These are phyloP conservation scores for Neurospora cerealis DNA, from an alignment of 495 filamentous ascomycete species.

Conservation along the genomic window DNA sequence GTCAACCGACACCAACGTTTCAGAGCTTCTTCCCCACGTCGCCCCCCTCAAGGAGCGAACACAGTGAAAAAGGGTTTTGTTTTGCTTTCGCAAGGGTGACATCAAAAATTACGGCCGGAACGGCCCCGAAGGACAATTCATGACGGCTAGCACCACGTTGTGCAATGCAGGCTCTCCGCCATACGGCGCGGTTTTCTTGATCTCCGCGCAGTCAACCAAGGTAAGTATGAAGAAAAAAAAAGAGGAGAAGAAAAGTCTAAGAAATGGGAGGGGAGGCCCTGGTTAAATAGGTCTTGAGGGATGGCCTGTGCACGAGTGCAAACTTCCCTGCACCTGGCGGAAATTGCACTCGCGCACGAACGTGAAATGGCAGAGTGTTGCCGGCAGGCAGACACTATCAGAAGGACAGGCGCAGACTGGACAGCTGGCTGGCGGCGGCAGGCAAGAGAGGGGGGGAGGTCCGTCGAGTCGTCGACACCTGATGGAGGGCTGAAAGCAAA, in stretches of 20 bases:
- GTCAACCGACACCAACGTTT: not conserved
- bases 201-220: slow-evolving; percentile 14
- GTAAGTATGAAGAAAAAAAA: slow-evolving; percentile 20
- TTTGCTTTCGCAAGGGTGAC: slow-evolving; percentile 1
- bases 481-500: not conserved
- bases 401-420: not conserved
- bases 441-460: not conserved
- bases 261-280: not conserved
- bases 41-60: not conserved
- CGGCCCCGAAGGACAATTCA: slow-evolving; percentile 19
- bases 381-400: not conserved
- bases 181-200: slow-evolving; percentile 10
- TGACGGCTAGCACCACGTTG: slow-evolving; percentile 12
- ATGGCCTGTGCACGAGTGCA: slow-evolving; percentile 10
- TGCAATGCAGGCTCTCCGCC: slow-evolving; percentile 17
- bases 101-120: slow-evolving; percentile 18
- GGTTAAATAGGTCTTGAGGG: not conserved
- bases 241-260: slow-evolving; percentile 6
- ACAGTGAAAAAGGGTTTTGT: slow-evolving; percentile 11
- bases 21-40: slow-evolving; percentile 5
- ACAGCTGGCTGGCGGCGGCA: not conserved
- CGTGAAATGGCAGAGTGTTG: not conserved
- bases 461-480: no score
- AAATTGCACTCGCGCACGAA: not conserved
- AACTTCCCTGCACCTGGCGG: not conserved